These are phyloP conservation scores for Penicillium sumatraense DNA, from an alignment of 2,329 filamentous ascomycete species.

Conservation along the genomic window DNA sequence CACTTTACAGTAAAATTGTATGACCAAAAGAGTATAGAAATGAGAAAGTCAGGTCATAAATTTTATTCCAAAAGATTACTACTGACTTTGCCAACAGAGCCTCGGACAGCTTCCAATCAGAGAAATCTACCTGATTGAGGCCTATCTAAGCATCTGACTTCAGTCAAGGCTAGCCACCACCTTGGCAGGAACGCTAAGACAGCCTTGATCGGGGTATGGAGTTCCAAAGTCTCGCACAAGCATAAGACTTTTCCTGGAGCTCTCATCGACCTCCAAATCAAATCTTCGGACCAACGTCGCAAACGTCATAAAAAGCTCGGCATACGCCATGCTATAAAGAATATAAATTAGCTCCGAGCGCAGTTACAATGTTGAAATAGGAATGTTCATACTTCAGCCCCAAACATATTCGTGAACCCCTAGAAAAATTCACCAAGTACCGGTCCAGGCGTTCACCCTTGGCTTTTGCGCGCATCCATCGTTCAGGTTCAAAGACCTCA, in stretches of 20 bases:
- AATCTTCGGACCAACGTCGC: slow-evolving; percentile 17
- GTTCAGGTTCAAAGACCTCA: slow-evolving; percentile 29
- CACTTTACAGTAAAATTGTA: no score
- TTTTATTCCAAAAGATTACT: no score
- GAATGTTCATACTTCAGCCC: slow-evolving; percentile 35
- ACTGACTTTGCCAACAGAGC: no score
- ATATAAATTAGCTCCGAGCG: background rate
- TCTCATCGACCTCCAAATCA: slow-evolving; percentile 20
- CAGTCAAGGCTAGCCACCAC: background rate
- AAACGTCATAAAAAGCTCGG: slow-evolving; percentile 20
- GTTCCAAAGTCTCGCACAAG: slow-evolving; percentile 23
- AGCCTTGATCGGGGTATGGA: slow-evolving; percentile 17
- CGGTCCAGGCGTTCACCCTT: slow-evolving; percentile 23
- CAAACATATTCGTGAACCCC: slow-evolving; percentile 29
- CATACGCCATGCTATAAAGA: slow-evolving; percentile 19
- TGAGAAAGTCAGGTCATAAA: no score
- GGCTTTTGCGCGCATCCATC: slow-evolving; percentile 27
- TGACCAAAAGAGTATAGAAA: no score
- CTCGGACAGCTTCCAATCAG: no score
- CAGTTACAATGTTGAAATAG: background rate
- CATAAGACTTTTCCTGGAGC: slow-evolving; percentile 10
- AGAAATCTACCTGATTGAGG: no score
- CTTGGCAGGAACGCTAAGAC: background rate
- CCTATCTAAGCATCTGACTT: no score
- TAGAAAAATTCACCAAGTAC: slow-evolving; percentile 31